Evolutionary conservation across 805 yeast genomes (phyloP).

Genomic region (Lipomyces oligophaga): DNA sequence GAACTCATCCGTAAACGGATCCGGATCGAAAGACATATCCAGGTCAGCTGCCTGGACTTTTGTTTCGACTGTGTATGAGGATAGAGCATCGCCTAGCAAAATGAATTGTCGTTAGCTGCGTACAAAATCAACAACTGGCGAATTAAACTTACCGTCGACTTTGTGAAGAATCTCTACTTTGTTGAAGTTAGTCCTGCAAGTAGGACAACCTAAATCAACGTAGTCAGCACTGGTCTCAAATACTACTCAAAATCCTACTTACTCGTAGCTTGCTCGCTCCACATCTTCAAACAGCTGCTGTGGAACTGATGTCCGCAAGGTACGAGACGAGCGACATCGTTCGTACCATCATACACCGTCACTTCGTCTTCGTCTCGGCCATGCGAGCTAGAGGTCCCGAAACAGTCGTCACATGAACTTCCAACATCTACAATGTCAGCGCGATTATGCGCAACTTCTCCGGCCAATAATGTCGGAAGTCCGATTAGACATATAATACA

Average conservation of each 20-base stretch:
- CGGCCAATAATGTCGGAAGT: conserved; percentile 30
- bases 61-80: conserved; percentile 18
- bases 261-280: conserved; percentile 54
- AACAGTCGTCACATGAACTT: background rate
- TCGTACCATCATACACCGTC: conserved; percentile 22
- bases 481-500: conserved; percentile 63
- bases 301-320: conserved; percentile 59
- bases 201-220: conserved; percentile 49
- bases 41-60: conserved; percentile 21
- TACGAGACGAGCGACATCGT: conserved; percentile 31
- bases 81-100: conserved; percentile 6
- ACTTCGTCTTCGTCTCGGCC: conserved; percentile 3
- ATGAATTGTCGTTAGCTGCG: no score
- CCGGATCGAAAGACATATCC: conserved; percentile 12
- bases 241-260: conserved; percentile 6
- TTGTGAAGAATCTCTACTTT: conserved; percentile 38
- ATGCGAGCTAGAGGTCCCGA: background rate
- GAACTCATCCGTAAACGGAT: conserved; percentile 5
- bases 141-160: conserved; percentile 20
- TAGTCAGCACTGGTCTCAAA: background rate
- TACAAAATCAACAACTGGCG: conserved; percentile 5
- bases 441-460: background rate
- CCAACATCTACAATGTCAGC: background rate
- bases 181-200: conserved; percentile 51
- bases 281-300: conserved; percentile 50